Evolutionary conservation across 1,284 basidiomycete species (phyloP), one percentile per base, ranked within the genome.

Genomic region (Marasmius tenuissimus): DNA sequence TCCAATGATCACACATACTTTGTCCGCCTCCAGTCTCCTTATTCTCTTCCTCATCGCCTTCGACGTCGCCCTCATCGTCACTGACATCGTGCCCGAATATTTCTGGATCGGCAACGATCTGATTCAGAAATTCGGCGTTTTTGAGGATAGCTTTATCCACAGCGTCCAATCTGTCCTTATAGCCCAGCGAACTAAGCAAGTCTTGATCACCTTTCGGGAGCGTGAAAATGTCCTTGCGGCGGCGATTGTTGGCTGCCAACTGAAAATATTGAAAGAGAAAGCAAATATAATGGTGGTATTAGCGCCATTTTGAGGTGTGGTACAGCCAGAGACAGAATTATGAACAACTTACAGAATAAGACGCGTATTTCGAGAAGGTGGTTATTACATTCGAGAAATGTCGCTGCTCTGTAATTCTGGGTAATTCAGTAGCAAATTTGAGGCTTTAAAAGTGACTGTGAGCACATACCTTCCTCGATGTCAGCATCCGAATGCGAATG

Each of bases 221-320:
- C 0, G 78, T 81, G 67, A 84, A 87, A 0, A 91, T 74, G 65
- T 93, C 91, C 65, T 91, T 91, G 66, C 91, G 74, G 22, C 91
- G 83, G 38, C 89, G 82, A 68, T 91, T 89, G 67, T 92, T 93
- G 4, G 86, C 86, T 39, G 87, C 80, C n/a, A 92, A 75, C 90
- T 92, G 65, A 54, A 60, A 55, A 56, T 40, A 47, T 40, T 6
- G 57, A 27, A 39, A 37, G 42, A 60, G 56, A 56, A 42, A 47
- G 40, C 7, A 57, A 27, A 39, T 34, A 40, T 39, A 57, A 52
- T 22, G 42, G 35, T 57, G 51, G 14, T 14, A 50, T 27, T 27
- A 27, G 27, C 27, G 2, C 4, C 4, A 4, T 39, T 14, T 34
- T 38, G 16, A 20, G 37, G 27, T 16, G 11, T 33, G n/a, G 52